phyloP scores from a whole-genome alignment of 2,329 filamentous ascomycete species.

The Cladorrhinum sp. region DNA sequence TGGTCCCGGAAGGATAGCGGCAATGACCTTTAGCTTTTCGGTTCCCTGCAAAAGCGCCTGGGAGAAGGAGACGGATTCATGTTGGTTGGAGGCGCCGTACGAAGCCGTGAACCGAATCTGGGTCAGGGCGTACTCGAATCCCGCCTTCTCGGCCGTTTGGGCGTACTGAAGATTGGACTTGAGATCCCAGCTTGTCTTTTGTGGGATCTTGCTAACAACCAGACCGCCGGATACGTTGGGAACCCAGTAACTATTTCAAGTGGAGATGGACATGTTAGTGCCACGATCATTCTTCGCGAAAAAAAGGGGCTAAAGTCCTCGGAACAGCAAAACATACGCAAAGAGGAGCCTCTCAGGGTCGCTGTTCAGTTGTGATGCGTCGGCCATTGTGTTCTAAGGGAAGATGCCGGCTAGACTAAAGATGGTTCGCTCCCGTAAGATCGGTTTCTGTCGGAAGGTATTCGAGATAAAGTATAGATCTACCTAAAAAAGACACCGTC shows the following conservation, averaged over 20 bases:
- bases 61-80: conserved; percentile 51
- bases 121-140: conserved; percentile 51
- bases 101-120: conserved; percentile 54
- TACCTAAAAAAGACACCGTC: not conserved
- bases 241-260: conserved; percentile 45
- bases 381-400: not conserved
- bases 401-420: not conserved
- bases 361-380: conserved; percentile 15
- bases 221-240: conserved; percentile 53
- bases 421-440: not conserved
- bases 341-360: conserved; percentile 23
- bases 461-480: not conserved
- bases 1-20: conserved; percentile 48
- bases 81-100: conserved; percentile 47
- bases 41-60: conserved; percentile 48
- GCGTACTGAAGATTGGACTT: conserved; percentile 48
- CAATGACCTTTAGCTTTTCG: conserved; percentile 48
- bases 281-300: not conserved
- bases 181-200: conserved; percentile 48
- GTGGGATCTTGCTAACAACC: conserved; percentile 51
- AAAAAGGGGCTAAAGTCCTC: too few relatives aligned
- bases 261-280: conserved; percentile 1
- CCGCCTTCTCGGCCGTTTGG: conserved; percentile 44
- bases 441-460: too few relatives aligned
- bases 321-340: conserved; percentile 21